Evolutionary conservation across 2,329 filamentous ascomycete species (phyloP).

Genomic region (Diaporthe longicolla): DNA sequence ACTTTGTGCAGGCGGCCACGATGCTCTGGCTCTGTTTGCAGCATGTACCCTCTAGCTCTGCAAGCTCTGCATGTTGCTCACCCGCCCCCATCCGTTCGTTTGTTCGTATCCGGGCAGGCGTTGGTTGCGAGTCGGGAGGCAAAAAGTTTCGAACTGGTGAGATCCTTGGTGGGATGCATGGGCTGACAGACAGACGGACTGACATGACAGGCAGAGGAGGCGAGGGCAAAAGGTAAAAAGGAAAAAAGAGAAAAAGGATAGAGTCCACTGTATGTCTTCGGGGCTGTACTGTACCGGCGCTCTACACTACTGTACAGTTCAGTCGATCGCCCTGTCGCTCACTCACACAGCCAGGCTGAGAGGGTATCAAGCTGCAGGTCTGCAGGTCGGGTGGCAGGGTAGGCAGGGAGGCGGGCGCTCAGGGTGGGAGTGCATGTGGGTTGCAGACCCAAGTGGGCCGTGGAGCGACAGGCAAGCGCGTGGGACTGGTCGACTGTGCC

Average conservation of each 20-base stretch:
- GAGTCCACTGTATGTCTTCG: neutral
- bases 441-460: constrained; percentile 34
- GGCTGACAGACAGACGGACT: constrained; percentile 17
- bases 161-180: constrained; percentile 25
- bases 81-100: constrained; percentile 1
- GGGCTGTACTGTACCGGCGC: constrained; percentile 14
- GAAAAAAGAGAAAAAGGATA: neutral
- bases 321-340: constrained; percentile 9
- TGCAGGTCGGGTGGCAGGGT: constrained; percentile 13
- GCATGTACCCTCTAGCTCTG: neutral
- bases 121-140: constrained; percentile 18
- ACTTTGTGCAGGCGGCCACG: constrained; percentile 22
- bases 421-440: constrained; percentile 35
- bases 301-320: neutral
- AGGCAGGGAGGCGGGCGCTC: constrained; percentile 23
- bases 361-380: constrained; percentile 5
- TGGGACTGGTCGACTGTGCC: constrained; percentile 34
- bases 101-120: constrained; percentile 19
- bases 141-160: constrained; percentile 32
- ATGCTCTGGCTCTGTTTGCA: neutral
- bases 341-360: neutral
- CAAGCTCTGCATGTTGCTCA: neutral
- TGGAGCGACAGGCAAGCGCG: constrained; percentile 28
- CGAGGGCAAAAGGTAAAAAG: neutral
- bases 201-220: constrained; percentile 11